phyloP scores from a whole-genome alignment of 805 yeast genomes.

The Starmerella scarabaei region DNA sequence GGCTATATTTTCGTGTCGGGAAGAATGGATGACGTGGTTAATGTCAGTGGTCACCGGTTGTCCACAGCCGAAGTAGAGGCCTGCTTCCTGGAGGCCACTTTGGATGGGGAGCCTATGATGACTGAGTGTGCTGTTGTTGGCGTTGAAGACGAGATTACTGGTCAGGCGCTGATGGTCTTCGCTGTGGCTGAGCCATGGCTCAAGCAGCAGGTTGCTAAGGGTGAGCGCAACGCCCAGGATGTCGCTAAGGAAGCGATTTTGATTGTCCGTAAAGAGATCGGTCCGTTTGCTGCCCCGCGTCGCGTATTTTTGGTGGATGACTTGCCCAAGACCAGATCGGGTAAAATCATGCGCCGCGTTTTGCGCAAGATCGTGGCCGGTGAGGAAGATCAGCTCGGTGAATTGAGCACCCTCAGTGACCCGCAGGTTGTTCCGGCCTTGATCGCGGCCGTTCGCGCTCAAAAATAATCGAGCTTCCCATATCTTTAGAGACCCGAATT shows the following conservation, averaged over 20 bases:
- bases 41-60: conserved; percentile 92
- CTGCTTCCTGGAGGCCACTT: conserved; percentile 34
- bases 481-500: too few relatives aligned
- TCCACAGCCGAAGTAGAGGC: conserved; percentile 98
- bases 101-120: conserved; percentile 64
- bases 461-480: conserved; percentile 4
- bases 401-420: conserved; percentile 75
- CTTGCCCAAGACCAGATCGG: conserved; percentile 95
- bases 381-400: conserved; percentile 89
- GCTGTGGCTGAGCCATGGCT: conserved; percentile 45
- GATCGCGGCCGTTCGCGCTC: conserved; percentile 43
- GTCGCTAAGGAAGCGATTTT: conserved; percentile 60
- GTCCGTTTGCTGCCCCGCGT: conserved; percentile 92
- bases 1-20: conserved; percentile 98
- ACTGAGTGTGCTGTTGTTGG: conserved; percentile 97
- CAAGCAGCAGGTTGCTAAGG: conserved; percentile 37
- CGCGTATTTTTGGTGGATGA: conserved; percentile 70
- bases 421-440: conserved; percentile 71
- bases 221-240: conserved; percentile 27
- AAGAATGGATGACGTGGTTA: conserved; percentile 96
- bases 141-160: conserved; percentile 85
- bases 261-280: conserved; percentile 84
- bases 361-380: conserved; percentile 85
- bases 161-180: conserved; percentile 94
- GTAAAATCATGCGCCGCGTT: conserved; percentile 97